Evolutionary conservation across 2,329 filamentous ascomycete species (phyloP), one percentile per base, ranked within the genome.

Genomic region (Beauveria australis): DNA sequence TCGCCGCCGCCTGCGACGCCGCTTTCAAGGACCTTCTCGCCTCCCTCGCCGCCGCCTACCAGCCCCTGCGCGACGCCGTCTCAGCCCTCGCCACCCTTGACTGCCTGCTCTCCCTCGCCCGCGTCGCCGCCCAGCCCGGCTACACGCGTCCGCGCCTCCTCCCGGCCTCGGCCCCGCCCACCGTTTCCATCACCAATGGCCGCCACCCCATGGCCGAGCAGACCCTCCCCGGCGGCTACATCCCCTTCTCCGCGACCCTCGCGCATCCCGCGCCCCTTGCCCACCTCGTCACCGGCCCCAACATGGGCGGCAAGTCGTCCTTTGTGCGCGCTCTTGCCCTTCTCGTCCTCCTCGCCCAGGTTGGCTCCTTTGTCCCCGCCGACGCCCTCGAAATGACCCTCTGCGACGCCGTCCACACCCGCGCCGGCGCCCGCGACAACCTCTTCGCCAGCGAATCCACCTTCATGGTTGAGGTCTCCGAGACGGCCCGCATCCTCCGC

Each of bases 281-380:
- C 2, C 84, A 97, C 66, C 87, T 97, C 60, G 88, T 99, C 68
- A 99, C 94, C 0, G 94, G 94, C 0, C 94, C 94, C 33, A 99
- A 99, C 76, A 99, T 99, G 94, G 94, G 94, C 68, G 94, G 94
- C 61, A 99, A 99, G 72, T 96, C 91, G n/a, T 94, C 89, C 61
- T 99, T 96, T 73, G 93, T 99, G 24, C 91, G 94, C 58, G 90
- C 92, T 66, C 86, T 96, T 49, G 93, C 94, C 10, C 84, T 99
- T 7, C 91, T 97, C 64, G 84, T 89, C 53, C 92, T 99, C 68
- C 92, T 99, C 78, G 92, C 91, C 8, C 94, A 99, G 71, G 89
- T 97, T 64, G 94, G 94, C 55, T 95, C 90, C 43, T 99, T 92
- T 73, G 92, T 99, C 1, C 94, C 94, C 2, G 93, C 93, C 24